Evolutionary conservation across 2,329 filamentous ascomycete genomes (phyloP).

Genomic region (Talaromyces sp.): DNA sequence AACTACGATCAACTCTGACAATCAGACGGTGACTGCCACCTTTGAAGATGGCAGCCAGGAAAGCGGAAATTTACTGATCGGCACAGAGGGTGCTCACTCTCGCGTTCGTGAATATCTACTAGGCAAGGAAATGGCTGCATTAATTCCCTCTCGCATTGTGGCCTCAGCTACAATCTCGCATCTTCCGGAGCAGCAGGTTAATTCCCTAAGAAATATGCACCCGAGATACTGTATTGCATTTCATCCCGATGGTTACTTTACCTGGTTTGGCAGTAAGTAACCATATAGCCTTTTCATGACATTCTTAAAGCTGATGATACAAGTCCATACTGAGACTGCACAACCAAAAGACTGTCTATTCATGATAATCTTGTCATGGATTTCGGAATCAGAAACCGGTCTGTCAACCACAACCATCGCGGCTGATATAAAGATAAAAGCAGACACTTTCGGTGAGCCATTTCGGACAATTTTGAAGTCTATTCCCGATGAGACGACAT

Average conservation of each 20-base stretch:
- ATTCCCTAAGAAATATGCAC: slow-evolving; percentile 4
- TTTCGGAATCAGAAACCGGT: slow-evolving; percentile 5
- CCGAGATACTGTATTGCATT: slow-evolving; percentile 7
- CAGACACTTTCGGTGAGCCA: slow-evolving; percentile 24
- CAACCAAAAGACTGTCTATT: slow-evolving; percentile 10
- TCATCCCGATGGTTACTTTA: slow-evolving; percentile 12
- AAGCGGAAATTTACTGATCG: slow-evolving; percentile 11
- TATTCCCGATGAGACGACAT: slow-evolving; percentile 25
- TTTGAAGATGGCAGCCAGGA: slow-evolving; percentile 13
- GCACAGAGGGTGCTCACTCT: slow-evolving; percentile 14
- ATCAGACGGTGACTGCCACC: slow-evolving; percentile 2
- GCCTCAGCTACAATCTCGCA: slow-evolving; percentile 6
- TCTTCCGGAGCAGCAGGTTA: slow-evolving; percentile 5
- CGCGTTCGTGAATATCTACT: slow-evolving; percentile 11
- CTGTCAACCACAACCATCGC: slow-evolving; percentile 10
- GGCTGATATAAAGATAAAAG: slow-evolving; percentile 8
- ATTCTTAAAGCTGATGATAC: neutral
- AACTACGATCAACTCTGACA: slow-evolving; percentile 1
- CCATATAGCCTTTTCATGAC: neutral
- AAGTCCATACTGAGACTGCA: slow-evolving; percentile 6
- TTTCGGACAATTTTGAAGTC: slow-evolving; percentile 30
- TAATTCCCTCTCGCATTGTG: slow-evolving; percentile 6
- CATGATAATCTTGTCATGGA: slow-evolving; percentile 12
- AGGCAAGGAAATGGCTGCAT: slow-evolving; percentile 11
- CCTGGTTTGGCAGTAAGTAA: slow-evolving; percentile 10